phyloP scores from a whole-genome alignment of 148 eudicot species.

The Rhododendron molle region DNA sequence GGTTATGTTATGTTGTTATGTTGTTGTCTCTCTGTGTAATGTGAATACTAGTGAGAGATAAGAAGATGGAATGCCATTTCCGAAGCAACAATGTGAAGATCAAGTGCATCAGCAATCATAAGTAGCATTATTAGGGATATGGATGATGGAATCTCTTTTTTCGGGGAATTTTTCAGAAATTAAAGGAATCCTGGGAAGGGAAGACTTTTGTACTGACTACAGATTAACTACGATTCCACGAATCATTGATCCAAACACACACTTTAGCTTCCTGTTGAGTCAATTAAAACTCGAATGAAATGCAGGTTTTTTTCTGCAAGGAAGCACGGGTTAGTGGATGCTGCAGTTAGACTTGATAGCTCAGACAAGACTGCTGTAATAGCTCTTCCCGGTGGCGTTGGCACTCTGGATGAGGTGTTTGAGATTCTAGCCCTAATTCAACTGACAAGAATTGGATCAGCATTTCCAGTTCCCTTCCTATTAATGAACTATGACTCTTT shows the following conservation, averaged over 20 bases:
- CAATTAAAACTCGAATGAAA: background rate
- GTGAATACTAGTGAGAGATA: background rate
- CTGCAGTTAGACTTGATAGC: constrained; percentile 60
- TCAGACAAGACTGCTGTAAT: constrained; percentile 77
- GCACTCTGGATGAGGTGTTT: constrained; percentile 83
- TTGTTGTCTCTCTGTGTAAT: background rate
- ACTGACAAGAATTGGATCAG: constrained; percentile 71
- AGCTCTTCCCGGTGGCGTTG: constrained; percentile 88
- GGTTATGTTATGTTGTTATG: no score
- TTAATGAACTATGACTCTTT: constrained; percentile 81
- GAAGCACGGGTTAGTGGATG: constrained; percentile 92
- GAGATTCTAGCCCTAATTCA: constrained; percentile 81
- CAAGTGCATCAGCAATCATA: background rate
- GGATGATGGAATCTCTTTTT: background rate
- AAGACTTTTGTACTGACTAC: background rate
- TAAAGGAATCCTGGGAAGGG: background rate
- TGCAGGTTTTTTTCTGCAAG: constrained; percentile 92
- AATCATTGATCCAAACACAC: background rate
- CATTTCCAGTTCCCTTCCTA: constrained; percentile 63
- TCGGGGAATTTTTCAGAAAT: background rate
- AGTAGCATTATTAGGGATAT: background rate
- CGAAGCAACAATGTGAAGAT: background rate
- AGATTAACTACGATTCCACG: background rate
- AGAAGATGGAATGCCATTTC: background rate
- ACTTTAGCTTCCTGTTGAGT: background rate